Evolutionary conservation across 768 basidiomycete species (phyloP), one percentile per base, ranked within the genome.

Genomic region (Kwoniella dendrophila): DNA sequence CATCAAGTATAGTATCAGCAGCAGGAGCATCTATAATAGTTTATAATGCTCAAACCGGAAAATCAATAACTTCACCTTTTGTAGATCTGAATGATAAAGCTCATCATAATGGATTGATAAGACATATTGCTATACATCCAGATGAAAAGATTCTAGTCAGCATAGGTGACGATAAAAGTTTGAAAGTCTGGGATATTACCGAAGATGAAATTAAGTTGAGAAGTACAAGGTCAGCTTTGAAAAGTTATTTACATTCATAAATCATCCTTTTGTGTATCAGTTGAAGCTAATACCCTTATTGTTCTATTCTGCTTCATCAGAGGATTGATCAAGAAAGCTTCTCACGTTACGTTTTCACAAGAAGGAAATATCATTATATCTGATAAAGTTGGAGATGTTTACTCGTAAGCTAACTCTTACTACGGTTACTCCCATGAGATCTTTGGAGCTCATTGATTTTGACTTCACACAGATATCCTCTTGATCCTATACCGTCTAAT

Each of bases 301-400:
- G n/a, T n/a, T 12, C 55, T 14, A 59, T 61, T 55, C 22, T 27
- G 6, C 24, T 44, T 27, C 40, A 55, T 14, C 33, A 93, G 94
- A 47, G 87, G 90, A 63, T 82, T 94, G 1, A 87, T 89, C 0
- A 97, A 97, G 80, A 87, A 88, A 62, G 86, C 90, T 0, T 92
- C 91, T 0, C 82, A 82, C 1, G 73, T 96, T 27, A 76, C 79
- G 0, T 86, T 96, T 68, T 86, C 87, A 0, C 79, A 73, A 4
- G 83, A 87, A 44, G 84, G 83, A 63, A 86, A 84, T 0, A 86
- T 99, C 61, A 77, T 97, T 1, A 86, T 90, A 12, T 86, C 91
- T 1, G 95, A 99, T 80, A 97, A 96, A 79, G 94, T 96, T 65
- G 95, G 95, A 0, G 95, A 97, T 73, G 84, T 95, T 40, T 95